Conservation (phyloP, 2,329 filamentous ascomycete genomes). For the Sarocladium strictum region DNA sequence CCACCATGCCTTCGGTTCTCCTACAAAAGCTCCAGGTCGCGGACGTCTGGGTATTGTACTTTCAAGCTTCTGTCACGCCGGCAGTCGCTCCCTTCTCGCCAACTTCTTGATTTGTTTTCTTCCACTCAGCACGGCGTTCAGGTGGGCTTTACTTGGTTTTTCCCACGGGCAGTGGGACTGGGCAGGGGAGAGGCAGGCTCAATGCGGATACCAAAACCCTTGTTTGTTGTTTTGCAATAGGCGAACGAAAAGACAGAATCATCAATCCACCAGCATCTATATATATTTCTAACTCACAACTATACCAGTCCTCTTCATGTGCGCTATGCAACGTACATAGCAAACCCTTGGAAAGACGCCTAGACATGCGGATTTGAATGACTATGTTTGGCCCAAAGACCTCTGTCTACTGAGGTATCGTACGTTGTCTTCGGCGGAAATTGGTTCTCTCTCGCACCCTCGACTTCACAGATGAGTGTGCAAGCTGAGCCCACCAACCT, state of each 20-base stretch:
- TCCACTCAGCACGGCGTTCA: slow-evolving; percentile 11
- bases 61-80: background rate
- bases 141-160: background rate
- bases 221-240: slow-evolving; percentile 7
- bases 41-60: background rate
- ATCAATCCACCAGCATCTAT: background rate
- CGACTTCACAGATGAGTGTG: no score
- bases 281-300: no score
- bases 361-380: no score
- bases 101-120: slow-evolving; percentile 13
- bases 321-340: no score
- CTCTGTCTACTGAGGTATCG: no score
- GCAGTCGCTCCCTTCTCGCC: slow-evolving; percentile 13
- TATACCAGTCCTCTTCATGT: no score
- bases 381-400: no score
- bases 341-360: no score
- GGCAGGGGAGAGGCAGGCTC: background rate
- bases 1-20: background rate
- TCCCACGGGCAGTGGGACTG: slow-evolving; percentile 1
- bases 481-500: no score
- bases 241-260: background rate
- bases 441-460: no score
- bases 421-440: no score
- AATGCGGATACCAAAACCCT: slow-evolving; percentile 3
- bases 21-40: background rate